Evolutionary conservation across 768 basidiomycete genomes (phyloP).

Genomic region (Suillus spraguei): DNA sequence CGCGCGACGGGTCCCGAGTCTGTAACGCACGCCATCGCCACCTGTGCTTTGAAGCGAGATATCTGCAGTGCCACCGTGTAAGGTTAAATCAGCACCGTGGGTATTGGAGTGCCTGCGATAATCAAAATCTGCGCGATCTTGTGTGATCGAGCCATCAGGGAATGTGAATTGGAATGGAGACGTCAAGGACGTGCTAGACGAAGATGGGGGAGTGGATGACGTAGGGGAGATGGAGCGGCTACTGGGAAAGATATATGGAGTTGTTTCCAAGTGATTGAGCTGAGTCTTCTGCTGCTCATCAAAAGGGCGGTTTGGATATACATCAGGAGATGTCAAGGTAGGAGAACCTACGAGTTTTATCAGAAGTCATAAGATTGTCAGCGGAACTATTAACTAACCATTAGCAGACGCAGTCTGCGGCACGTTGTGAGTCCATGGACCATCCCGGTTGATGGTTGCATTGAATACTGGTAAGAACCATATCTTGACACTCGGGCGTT

Average conservation of each 20-base stretch:
- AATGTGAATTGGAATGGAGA: conserved; percentile 71
- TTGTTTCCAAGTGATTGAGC: conserved; percentile 51
- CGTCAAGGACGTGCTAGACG: conserved; percentile 62
- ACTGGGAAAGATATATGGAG: conserved; percentile 61
- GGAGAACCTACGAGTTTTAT: conserved; percentile 58
- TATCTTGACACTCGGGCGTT: conserved; percentile 52
- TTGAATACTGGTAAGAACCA: conserved; percentile 47
- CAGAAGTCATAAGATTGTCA: conserved; percentile 32
- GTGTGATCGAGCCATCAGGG: conserved; percentile 48
- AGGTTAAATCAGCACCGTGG: conserved; percentile 61
- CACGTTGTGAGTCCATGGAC: conserved; percentile 30
- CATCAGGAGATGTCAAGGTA: conserved; percentile 46
- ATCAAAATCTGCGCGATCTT: conserved; percentile 66
- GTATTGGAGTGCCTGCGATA: conserved; percentile 60
- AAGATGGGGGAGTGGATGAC: conserved; percentile 60
- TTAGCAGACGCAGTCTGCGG: conserved; percentile 35
- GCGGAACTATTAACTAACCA: conserved; percentile 30
- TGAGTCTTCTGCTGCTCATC: conserved; percentile 64
- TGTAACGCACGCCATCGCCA: conserved; percentile 62
- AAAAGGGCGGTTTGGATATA: conserved; percentile 49
- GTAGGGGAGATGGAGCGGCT: conserved; percentile 77
- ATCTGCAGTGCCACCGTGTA: conserved; percentile 76
- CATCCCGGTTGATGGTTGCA: conserved; percentile 37
- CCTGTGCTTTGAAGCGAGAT: conserved; percentile 56
- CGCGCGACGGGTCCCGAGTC: conserved; percentile 51